Percentiles rank a stretch among this genome's conserved stretches.
phyloP scores from a whole-genome alignment of 2,329 filamentous ascomycete genomes.

The Verticillium zaregamsianum region DNA sequence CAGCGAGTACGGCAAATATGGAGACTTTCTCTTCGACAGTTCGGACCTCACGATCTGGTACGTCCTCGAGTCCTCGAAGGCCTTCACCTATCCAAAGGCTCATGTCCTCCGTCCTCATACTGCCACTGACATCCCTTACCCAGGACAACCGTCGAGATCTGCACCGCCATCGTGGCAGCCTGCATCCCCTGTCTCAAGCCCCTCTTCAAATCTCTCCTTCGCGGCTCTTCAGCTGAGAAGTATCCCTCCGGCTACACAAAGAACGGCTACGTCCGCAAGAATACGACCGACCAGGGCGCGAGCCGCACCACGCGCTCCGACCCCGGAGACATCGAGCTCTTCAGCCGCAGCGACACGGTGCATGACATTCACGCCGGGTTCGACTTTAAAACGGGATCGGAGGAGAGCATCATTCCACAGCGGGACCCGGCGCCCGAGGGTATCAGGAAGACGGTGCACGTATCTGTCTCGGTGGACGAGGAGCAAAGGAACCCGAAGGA shows the following conservation, averaged over 20 bases:
- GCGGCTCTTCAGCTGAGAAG: constrained; percentile 3
- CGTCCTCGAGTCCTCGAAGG: background rate
- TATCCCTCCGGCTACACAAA: constrained; percentile 1
- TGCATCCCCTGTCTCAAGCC: constrained; percentile 21
- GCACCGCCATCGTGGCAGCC: constrained; percentile 21
- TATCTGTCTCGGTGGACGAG: constrained; percentile 7
- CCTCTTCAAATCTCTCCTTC: constrained; percentile 16
- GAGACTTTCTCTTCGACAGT: constrained; percentile 22
- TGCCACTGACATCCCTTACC: background rate
- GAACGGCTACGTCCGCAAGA: constrained; percentile 4
- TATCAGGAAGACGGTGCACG: constrained; percentile 7
- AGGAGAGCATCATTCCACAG: constrained; percentile 4
- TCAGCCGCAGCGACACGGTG: background rate
- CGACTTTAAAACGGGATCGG: constrained; percentile 4
- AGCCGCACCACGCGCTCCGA: background rate
- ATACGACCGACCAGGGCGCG: background rate
- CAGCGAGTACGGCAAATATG: constrained; percentile 17
- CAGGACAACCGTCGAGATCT: constrained; percentile 23
- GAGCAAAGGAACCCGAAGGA: background rate
- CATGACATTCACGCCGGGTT: background rate
- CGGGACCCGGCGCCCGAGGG: background rate
- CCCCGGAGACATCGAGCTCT: constrained; percentile 4
- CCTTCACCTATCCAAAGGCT: background rate
- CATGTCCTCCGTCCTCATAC: no score
- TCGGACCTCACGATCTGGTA: constrained; percentile 23